Evolutionary conservation across 768 basidiomycete genomes (phyloP), one percentile per base, ranked within the genome.

Genomic region (Daedaleopsis nitida): DNA sequence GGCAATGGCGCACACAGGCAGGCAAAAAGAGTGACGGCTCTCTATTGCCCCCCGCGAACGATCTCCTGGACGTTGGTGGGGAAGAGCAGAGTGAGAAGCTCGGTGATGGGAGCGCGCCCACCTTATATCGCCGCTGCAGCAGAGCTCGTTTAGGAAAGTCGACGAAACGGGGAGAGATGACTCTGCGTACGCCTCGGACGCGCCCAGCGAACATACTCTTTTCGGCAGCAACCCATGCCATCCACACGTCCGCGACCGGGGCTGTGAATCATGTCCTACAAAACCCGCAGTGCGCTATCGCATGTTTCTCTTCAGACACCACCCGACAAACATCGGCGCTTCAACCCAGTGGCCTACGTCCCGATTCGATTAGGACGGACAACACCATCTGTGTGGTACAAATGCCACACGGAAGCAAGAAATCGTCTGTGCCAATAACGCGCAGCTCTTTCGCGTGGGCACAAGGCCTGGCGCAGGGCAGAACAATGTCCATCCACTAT

Each of bases 11-110:
- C 27, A 27, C 49, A 32, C 48, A 45, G 34, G 48, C 44, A 35
- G 27, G 58, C 55, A 59, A 64, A 64, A 27, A 59, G 62, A 55
- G 62, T 58, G 49, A 27, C 17, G 34, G 53, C 45, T 59, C 57
- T 59, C 54, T 39, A 35, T 16, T 32, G 50, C 55, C 57, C 50
- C 44, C 55, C 37, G 56, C 27, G 34, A 59, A 59, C 58, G 55
- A 59, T 64, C 58, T 49, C 58, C 62, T 64, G 62, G 62, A 59
- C 23, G 62, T 52, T 64, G 58, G 55, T 43, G 54, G 55, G 62
- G 39, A 55, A 63, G 55, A 53, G 50, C 44, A 59, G 62, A 56
- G 58, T 57, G 51, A 35, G 47, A 52, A 55, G 16, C 23, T 3
- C 24, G 14, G n/a, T 32, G 56, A 57, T 57, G 60, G 50, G 55